Conservation (phyloP, 2,329 filamentous ascomycete species). For the Ceratocystis destructans region DNA sequence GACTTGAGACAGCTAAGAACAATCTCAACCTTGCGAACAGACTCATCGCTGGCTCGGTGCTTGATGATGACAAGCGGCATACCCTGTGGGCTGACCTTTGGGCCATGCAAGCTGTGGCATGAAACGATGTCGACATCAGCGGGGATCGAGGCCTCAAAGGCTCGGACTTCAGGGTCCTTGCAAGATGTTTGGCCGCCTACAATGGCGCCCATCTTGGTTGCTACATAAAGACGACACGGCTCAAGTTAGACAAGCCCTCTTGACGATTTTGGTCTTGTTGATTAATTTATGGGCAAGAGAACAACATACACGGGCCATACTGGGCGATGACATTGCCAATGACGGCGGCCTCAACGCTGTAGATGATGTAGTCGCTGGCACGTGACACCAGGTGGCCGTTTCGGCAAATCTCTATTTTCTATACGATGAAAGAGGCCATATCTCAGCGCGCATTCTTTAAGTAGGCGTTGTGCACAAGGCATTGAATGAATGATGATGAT, state of each 20-base stretch:
- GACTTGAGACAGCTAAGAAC: conserved; percentile 74
- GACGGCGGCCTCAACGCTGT: conserved; percentile 88
- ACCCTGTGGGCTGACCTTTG: conserved; percentile 71
- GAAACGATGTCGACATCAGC: conserved; percentile 83
- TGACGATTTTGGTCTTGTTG: conserved; percentile 12
- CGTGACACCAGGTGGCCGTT: conserved; percentile 95
- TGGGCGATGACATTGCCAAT: conserved; percentile 77
- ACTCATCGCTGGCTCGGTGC: conserved; percentile 69
- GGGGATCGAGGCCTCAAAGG: conserved; percentile 82
- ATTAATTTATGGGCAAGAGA: conserved; percentile 18
- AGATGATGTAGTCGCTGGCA: conserved; percentile 96
- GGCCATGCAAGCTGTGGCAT: conserved; percentile 92
- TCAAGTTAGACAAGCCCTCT: background rate
- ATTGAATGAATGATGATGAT: background rate
- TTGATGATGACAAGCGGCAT: conserved; percentile 91
- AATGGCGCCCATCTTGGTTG: conserved; percentile 87
- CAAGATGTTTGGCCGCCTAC: conserved; percentile 97
- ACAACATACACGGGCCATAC: conserved; percentile 71
- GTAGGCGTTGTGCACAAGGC: conserved; percentile 3
- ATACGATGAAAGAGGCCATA: conserved; percentile 34
- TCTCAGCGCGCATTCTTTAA: conserved; percentile 34
- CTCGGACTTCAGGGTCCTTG: conserved; percentile 89
- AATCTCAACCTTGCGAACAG: conserved; percentile 62
- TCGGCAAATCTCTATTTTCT: conserved; percentile 68
- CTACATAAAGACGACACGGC: conserved; percentile 32